Percentiles rank a stretch among this genome's conserved stretches.
Evolutionary conservation across 192 early-diverging fungal species (phyloP).

Genomic region (Umbelopsis sp.): DNA sequence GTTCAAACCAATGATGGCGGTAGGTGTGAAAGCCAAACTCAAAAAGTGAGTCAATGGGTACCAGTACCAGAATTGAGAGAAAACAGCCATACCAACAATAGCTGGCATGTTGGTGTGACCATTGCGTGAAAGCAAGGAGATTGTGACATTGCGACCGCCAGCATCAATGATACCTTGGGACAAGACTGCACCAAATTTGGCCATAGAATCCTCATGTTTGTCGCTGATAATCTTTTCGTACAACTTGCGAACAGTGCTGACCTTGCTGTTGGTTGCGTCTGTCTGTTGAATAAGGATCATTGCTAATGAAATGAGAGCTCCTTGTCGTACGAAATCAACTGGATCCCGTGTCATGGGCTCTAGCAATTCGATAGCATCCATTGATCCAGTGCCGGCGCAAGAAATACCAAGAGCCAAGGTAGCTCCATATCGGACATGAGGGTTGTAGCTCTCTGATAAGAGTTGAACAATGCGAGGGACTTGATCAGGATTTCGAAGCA

Average conservation of each 20-base stretch:
- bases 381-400: constrained; percentile 92
- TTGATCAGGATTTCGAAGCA: constrained; percentile 91
- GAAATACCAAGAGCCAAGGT: constrained; percentile 96
- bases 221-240: constrained; percentile 88
- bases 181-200: constrained; percentile 94
- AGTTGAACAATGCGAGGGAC: constrained; percentile 99
- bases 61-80: constrained; percentile 99
- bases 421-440: constrained; percentile 97
- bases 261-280: constrained; percentile 81
- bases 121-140: constrained; percentile 84
- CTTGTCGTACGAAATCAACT: constrained; percentile 97
- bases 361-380: constrained; percentile 88
- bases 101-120: constrained; percentile 93
- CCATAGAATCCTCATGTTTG: constrained; percentile 91
- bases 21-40: constrained; percentile 92
- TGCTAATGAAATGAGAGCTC: constrained; percentile 91
- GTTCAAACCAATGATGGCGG: constrained; percentile 94
- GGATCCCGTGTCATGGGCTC: constrained; percentile 98
- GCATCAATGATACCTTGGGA: constrained; percentile 99
- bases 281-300: constrained; percentile 98
- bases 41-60: constrained; percentile 97
- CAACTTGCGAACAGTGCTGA: constrained; percentile 81
- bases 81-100: constrained; percentile 97
- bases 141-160: constrained; percentile 96
- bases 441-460: constrained; percentile 97